Conservation (phyloP, 1,139 yeast genomes). For the Debaryomyces sp. region DNA sequence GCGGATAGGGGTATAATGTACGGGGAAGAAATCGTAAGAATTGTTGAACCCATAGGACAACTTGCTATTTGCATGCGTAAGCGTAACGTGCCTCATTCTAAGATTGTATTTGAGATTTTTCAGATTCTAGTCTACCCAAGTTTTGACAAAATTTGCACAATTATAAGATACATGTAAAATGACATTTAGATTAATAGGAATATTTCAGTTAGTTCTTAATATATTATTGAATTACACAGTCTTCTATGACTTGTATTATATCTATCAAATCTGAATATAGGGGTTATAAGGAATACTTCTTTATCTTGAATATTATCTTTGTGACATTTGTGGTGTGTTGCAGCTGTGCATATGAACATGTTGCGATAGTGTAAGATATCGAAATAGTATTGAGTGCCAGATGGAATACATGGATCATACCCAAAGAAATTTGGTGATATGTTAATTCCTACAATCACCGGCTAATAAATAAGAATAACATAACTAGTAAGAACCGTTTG, state of each 20-base stretch:
- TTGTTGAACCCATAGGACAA: not conserved
- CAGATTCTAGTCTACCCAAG: not conserved
- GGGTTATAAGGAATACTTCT: too few species aligned
- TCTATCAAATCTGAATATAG: too few species aligned
- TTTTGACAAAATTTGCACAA: not conserved
- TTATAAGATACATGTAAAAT: not conserved
- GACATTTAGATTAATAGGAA: not conserved
- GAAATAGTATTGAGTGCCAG: not conserved
- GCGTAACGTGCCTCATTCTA: too few species aligned
- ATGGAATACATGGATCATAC: not conserved
- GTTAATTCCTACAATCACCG: not conserved
- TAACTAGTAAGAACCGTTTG: not conserved
- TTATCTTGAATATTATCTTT: too few species aligned
- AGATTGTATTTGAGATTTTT: too few species aligned
- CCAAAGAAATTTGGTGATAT: too few species aligned
- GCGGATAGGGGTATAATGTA: not conserved
- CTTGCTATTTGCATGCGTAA: not conserved
- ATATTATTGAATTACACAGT: too few species aligned
- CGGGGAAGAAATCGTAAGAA: not conserved
- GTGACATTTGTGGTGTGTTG: not conserved
- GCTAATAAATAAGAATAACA: not conserved
- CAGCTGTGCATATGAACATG: not conserved
- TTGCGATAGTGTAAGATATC: not conserved
- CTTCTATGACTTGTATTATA: not conserved
- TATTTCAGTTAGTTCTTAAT: not conserved